Percentiles rank a stretch among this genome's conserved stretches.
These are phyloP conservation scores for Spergularia marina DNA, from an alignment of 148 eudicot genomes.

Conservation along the genomic window DNA sequence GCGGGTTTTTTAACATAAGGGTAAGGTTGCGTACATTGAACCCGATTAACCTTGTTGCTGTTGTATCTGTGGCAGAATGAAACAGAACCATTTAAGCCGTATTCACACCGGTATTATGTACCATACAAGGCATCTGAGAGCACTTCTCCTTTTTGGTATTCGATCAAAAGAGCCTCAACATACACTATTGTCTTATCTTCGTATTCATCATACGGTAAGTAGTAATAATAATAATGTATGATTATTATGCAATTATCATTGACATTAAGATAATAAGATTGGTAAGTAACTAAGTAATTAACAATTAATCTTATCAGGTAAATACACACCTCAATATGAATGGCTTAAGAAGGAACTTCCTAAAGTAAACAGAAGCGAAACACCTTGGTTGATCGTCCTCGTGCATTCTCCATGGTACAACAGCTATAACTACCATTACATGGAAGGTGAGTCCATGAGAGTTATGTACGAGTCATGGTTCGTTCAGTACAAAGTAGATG, in stretches of 20 bases:
- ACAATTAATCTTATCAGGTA: slow-evolving; percentile 6
- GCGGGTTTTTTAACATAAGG: no score
- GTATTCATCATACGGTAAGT: slow-evolving; percentile 44
- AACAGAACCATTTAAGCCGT: slow-evolving; percentile 46
- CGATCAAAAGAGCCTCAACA: slow-evolving; percentile 47
- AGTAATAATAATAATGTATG: no score
- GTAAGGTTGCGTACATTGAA: no score
- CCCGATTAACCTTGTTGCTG: neutral
- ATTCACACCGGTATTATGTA: slow-evolving; percentile 34
- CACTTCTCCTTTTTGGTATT: slow-evolving; percentile 44
- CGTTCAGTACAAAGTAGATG: slow-evolving; percentile 28
- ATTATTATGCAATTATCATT: no score
- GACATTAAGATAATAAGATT: no score
- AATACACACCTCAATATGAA: slow-evolving; percentile 29
- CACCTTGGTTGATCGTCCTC: slow-evolving; percentile 35
- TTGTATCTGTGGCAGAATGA: slow-evolving; percentile 37
- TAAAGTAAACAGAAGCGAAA: slow-evolving; percentile 29
- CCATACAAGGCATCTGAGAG: slow-evolving; percentile 45
- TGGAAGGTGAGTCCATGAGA: slow-evolving; percentile 37
- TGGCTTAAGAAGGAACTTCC: slow-evolving; percentile 31
- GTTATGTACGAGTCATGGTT: slow-evolving; percentile 38
- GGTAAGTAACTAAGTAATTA: neutral
- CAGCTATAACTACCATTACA: slow-evolving; percentile 33
- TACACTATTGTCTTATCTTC: slow-evolving; percentile 42
- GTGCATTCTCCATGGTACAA: slow-evolving; percentile 35